Evolutionary conservation across 1,139 yeast genomes (phyloP), one percentile per base, ranked within the genome.

Genomic region (Cylindricascospora bacillispora): DNA sequence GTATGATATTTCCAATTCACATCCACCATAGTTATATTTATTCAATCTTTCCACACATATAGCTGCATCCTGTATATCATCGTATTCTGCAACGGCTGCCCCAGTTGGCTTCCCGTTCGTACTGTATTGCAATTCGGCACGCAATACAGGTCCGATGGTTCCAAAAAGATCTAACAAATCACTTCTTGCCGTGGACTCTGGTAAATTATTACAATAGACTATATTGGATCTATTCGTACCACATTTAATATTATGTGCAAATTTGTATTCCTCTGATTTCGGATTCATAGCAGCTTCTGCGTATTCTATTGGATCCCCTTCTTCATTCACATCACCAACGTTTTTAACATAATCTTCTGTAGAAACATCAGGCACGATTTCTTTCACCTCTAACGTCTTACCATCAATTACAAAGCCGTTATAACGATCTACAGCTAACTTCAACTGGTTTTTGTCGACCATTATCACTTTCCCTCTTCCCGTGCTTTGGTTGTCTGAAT

Each of bases 91-190:
- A 25, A 85, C 89, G 5, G 93, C 95, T 41, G 67, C 62, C 24
- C 97, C 97, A 4, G 77, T 63, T 15, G 94, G 74, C 47, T 77
- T 68, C 24, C 93, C 93, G 20, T 60, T 60, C 4, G 65, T 56
- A 45, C 70, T 72, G 44, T 59, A 70, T 52, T 77, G 83, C 39
- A 86, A 65, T 54, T 81, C 93, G 13, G 95, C 94, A 31, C 65
- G 65, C 26, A 59, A 60, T 18, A 85, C 89, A 29, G 69, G 60
- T 15, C 93, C 93, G 33, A 83, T 72, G 15, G 92, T 77, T 48
- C 78, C 86, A 52, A 85, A 85, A 37, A 86, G 67, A 41, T 85
- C 95, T 40, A 65, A 70, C 42, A 86, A 67, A 54, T 85, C 95
- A 35, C 79, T 77, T 44, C 78, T 75, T 28, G 82, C 71, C 19